Base-by-base conservation (phyloP, 2,329 filamentous ascomycete genomes). In the Paecilomyces dactylethromorphus region DNA sequence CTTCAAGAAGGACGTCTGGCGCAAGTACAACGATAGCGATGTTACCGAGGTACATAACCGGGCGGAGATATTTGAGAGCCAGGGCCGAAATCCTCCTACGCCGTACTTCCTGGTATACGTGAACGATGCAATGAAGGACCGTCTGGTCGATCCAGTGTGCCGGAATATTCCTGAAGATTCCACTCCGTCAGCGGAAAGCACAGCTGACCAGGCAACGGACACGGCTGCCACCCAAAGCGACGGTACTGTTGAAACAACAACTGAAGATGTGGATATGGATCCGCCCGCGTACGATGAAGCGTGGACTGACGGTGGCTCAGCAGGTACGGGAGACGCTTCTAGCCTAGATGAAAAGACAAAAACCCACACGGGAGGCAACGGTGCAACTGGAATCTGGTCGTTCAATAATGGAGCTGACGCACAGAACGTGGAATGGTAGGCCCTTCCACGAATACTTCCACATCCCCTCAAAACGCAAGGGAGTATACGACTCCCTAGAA, bases 21-120 rank as follows among this genome's bases (percentile, higher is more conserved):
- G 92, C 59, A 91, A 90, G 69, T 99, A 97, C 80, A 99, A 99
- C 71, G 94, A 99, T 68, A 88, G 88, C 57, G 82, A 82, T 15
- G 92, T 99, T 24, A 87, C 84, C 2, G 85, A 90, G 63, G 82
- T 86, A 26, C 78, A 80, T 13, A 83, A 90, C 66, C 80, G 83
- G 7, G 79, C 81, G 15, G 84, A 88, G 55, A 90, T 96, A 49
- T 87, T 94, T 63, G 80, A 84, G 24, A 81, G 84, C 61, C 81
- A 90, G 54, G 86, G 84, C 60, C 82, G 78, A 63, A 75, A 87
- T 76, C 74, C 83, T 0, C 90, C 91, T 3, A 92, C 91, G 54
- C 91, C 91, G 1, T 92, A 91, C 69, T 91, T 89, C 69, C 82
- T 94, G 22, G 91, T 92, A 50, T 95, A 95, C 67, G 87, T 95